These are phyloP conservation scores for Flaveria ramosissima DNA, from an alignment of 129 eudicot genomes.

Conservation along the genomic window DNA sequence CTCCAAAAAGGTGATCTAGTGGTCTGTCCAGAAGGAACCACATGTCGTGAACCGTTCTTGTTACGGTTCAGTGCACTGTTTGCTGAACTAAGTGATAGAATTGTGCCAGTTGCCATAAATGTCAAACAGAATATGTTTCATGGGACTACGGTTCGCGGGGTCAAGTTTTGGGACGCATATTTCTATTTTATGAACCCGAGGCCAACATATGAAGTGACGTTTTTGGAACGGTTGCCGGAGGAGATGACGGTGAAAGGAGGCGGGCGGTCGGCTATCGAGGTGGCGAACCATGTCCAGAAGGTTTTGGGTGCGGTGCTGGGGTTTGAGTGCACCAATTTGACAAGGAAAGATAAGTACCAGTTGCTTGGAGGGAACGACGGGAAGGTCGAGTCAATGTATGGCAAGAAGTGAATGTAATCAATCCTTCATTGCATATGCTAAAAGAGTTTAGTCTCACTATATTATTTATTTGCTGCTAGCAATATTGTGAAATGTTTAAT, in stretches of 20 bases:
- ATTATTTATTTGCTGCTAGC: not conserved
- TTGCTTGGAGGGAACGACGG: conserved; percentile 97
- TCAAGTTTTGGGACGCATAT: conserved; percentile 86
- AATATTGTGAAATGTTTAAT: not conserved
- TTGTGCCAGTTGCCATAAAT: conserved; percentile 83
- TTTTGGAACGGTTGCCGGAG: conserved; percentile 69
- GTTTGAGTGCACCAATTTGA: conserved; percentile 86
- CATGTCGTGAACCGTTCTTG: conserved; percentile 71
- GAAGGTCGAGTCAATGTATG: conserved; percentile 84
- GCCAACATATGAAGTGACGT: conserved; percentile 77
- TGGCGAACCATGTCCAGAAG: conserved; percentile 89
- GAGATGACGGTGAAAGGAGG: conserved; percentile 72
- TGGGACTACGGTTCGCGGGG: conserved; percentile 80
- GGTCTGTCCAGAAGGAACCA: conserved; percentile 83
- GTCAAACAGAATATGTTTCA: conserved; percentile 69
- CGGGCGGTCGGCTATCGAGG: conserved; percentile 70
- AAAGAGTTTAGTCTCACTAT: not conserved
- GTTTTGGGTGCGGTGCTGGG: conserved; percentile 61
- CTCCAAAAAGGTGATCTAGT: conserved; percentile 80
- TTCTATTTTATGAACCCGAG: conserved; percentile 84
- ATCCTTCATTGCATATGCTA: not conserved
- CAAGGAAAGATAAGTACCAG: conserved; percentile 89
- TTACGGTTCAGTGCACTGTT: conserved; percentile 73
- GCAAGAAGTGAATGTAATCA: conserved; percentile 39
- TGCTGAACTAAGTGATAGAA: conserved; percentile 72